Evolutionary conservation across 768 basidiomycete species (phyloP), one percentile per base, ranked within the genome.

Genomic region (Leccinum olivaceopallidum): DNA sequence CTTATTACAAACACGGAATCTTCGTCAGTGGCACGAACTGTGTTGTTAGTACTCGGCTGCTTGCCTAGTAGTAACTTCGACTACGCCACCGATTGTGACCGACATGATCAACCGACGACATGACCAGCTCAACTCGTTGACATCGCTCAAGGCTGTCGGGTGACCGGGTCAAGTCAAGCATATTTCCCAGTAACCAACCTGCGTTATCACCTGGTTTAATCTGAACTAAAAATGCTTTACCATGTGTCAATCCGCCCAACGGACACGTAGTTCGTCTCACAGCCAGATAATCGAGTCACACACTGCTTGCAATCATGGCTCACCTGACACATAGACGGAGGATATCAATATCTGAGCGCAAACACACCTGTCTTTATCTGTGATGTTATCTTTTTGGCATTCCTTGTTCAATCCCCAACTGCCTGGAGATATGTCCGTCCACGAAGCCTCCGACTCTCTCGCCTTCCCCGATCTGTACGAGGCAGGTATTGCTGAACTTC

Each of bases 391-490:
- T 51, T 61, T 61, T 36, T 60, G 58, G 53, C 32, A 6, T 18
- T 60, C 55, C 2, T 22, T 57, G 36, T n/a, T 63, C 55, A 37
- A 51, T 51, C 57, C 42, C 16, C 60, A 42, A 14, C 56, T 63
- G 16, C 55, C 67, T 56, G 51, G 52, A 36, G 66, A 66, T 22
- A 63, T 73, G 57, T 34, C 60, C 42, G 14, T 34, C 36, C 42
- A 53, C 16, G 28, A 53, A 32, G n/a, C 30, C 3, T 18, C 60
- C 36, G 50, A 57, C n/a, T 32, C 48, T 30, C 10, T n/a, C 4
- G n/a, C 18, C 18, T 73, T 78, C 26, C 86, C 86, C 1, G 85
- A 87, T 68, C 73, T 88, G 6, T 88, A 87, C 60, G 85, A 88
- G 67, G 86, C 83, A 0, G 81, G 84, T 0, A 76, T 88, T 22